phyloP scores from a whole-genome alignment of 441 rosid species.

The Geranium incanum region DNA sequence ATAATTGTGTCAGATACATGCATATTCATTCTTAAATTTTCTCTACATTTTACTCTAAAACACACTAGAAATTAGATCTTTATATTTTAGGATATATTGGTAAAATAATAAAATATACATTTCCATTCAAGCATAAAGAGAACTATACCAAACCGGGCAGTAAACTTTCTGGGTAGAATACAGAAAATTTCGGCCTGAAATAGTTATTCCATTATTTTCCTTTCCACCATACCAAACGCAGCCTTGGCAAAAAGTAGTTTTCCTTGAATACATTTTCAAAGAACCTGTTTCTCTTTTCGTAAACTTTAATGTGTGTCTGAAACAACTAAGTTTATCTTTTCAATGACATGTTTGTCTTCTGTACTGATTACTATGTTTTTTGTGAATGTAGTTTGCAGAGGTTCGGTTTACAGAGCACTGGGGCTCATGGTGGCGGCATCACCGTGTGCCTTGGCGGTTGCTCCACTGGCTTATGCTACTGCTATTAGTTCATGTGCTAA shows the following conservation, averaged over 20 bases:
- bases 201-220: neutral
- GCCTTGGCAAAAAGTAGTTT: neutral
- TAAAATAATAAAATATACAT: neutral
- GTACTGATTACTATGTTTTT: conserved; percentile 12
- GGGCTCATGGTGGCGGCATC: conserved; percentile 98
- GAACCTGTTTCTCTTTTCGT: neutral
- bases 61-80: too few species aligned
- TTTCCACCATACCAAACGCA: neutral
- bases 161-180: neutral
- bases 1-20: neutral
- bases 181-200: too few species aligned
- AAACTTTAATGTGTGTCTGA: neutral
- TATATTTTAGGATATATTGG: neutral
- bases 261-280: neutral
- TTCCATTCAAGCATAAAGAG: neutral
- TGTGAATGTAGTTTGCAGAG: conserved; percentile 66
- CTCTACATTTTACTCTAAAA: neutral
- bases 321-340: neutral
- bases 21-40: too few species aligned
- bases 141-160: neutral
- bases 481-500: conserved; percentile 92
- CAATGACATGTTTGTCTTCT: neutral
- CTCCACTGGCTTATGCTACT: conserved; percentile 93
- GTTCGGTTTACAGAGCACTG: conserved; percentile 84
- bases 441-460: conserved; percentile 96